Evolutionary conservation across 768 basidiomycete genomes (phyloP), one percentile per base, ranked within the genome.

Genomic region (Pulveroboletus sp.): DNA sequence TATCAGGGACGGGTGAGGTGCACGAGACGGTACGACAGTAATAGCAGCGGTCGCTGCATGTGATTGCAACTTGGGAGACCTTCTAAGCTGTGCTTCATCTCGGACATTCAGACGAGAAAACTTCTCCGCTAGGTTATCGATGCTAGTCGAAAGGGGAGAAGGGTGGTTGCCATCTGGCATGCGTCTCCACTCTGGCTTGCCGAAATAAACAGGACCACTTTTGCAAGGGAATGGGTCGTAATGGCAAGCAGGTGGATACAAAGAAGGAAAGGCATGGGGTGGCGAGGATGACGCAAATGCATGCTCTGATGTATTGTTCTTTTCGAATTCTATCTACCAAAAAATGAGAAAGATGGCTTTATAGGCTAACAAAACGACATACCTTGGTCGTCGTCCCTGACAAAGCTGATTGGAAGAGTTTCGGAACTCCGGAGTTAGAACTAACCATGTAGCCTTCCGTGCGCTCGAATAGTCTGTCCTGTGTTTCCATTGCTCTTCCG

Each of bases 181-280:
- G 6, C 54, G 60, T 24, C 31, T 31, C 57, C 60, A 59, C n/a
- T 45, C 33, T 15, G 45, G 44, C 11, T 40, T 24, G 12, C 18
- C 8, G 27, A 62, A 36, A 30, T 0, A 11, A 14, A 21, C 3
- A 3, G 39, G 14, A 0, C 51, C 36, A 1, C 17, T 36, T 49
- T 58, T 59, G 51, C 53, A 56, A 0, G 51, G 60, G 5, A 61
- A 61, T 11, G 60, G 60, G 28, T 61, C 51, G 7, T 62, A 48
- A 38, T 5, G 9, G 24, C 60, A 62, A 1, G 2, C 40, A 0
- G 53, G 49, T 7, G 60, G 60, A 33, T 61, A 61, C 6, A 28
- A 1, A 0, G 53, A 56, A 0, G 60, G 60, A 36, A 62, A 61
- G 0, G 51, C 54, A 14, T 61, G 60, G 0, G 21, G 33, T 7